Percentiles rank a stretch among this genome's conserved stretches.
These are phyloP conservation scores for Backusella morwellensis DNA, from an alignment of 192 early-diverging fungal species.

Conservation along the genomic window DNA sequence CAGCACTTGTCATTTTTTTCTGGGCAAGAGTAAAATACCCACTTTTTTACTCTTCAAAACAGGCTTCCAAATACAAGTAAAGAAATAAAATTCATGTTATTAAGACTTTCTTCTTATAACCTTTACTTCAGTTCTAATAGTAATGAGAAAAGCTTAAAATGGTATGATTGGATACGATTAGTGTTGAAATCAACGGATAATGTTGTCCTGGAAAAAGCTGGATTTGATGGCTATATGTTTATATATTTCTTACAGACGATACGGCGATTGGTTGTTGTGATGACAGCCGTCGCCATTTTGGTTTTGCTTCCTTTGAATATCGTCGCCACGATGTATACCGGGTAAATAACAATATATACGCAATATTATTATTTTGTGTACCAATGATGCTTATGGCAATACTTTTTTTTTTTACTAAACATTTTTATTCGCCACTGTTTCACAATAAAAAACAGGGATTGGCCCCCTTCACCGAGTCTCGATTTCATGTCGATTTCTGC, in stretches of 20 bases:
- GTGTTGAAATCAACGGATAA: conserved; percentile 58
- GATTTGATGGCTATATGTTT: conserved; percentile 69
- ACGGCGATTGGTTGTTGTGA: conserved; percentile 51
- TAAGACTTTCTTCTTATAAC: not conserved
- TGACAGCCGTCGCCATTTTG: conserved; percentile 55
- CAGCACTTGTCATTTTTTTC: conserved; percentile 52
- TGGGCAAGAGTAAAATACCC: conserved; percentile 44
- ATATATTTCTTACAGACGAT: conserved; percentile 60
- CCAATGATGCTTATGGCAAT: not conserved
- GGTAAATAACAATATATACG: conserved; percentile 12
- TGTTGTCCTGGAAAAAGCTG: conserved; percentile 61
- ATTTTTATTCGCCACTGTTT: not conserved
- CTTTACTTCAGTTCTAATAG: not conserved
- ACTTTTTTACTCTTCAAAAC: conserved; percentile 46
- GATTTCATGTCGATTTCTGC: conserved; percentile 37
- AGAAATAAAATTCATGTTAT: not conserved
- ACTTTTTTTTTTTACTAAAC: not conserved
- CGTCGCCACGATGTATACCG: conserved; percentile 32
- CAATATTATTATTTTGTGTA: not conserved
- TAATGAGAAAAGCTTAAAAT: conserved; percentile 44
- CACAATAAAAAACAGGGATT: conserved; percentile 15
- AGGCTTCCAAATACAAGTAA: conserved; percentile 9
- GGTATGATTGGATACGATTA: conserved; percentile 64
- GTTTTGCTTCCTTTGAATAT: conserved; percentile 65
- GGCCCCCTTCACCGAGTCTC: conserved; percentile 32